A percentile compares a stretch with the other conserved stretches of the same genome.
phyloP scores from a whole-genome alignment of 192 early-diverging fungal genomes.

The Pilaira anomala region DNA sequence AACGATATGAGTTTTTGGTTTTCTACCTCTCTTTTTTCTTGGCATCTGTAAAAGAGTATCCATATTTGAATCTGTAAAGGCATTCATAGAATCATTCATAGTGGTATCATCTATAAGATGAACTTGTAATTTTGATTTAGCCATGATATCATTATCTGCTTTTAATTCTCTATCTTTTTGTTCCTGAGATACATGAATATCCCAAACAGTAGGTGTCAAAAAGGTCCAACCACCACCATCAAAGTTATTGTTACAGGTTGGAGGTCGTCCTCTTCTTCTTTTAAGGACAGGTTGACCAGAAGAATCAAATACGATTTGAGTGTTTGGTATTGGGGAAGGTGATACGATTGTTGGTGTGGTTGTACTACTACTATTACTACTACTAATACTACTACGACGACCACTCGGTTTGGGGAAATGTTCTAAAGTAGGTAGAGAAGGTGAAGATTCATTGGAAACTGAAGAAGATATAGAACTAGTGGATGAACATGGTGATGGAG shows the following conservation, averaged over 20 bases:
- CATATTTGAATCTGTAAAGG: slow-evolving; percentile 33
- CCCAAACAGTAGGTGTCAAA: slow-evolving; percentile 32
- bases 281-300: slow-evolving; percentile 22
- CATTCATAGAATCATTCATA: slow-evolving; percentile 27
- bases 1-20: slow-evolving; percentile 39
- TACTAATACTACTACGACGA: background rate
- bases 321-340: background rate
- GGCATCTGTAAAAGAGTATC: slow-evolving; percentile 37
- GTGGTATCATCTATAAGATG: background rate
- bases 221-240: slow-evolving; percentile 28
- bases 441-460: background rate
- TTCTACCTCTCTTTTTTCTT: slow-evolving; percentile 38
- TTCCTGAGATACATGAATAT: slow-evolving; percentile 9
- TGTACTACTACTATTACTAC: background rate
- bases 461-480: background rate
- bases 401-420: no score
- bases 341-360: background rate
- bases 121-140: background rate
- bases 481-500: background rate
- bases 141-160: background rate
- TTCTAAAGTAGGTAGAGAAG: no score
- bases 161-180: background rate
- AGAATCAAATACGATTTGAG: slow-evolving; percentile 20
- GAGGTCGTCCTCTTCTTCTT: slow-evolving; percentile 25
- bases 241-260: background rate